Base-by-base conservation (phyloP, 176 grass and related monocot species). In the Triticum turgidum region DNA sequence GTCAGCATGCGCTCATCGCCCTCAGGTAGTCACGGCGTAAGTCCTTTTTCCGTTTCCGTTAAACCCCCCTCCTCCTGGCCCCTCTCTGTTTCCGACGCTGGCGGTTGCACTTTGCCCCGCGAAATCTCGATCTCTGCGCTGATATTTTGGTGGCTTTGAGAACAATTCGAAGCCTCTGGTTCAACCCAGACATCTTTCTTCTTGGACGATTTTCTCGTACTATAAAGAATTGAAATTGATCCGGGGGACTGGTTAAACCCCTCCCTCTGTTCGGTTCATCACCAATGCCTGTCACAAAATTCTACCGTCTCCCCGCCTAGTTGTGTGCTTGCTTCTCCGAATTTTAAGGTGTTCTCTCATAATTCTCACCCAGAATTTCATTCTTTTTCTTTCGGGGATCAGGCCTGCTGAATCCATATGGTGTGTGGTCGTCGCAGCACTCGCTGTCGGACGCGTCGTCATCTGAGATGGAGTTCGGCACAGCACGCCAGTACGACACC, bases 341-440 rank as follows among this genome's bases (percentile, higher is more conserved):
- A 30, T 30, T 30, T 30, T 30, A 30, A 30, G 29, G 29, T 30
- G 29, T 30, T 30, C 29, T 30, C 29, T 30, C 29, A 30, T 30
- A 30, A 30, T 30, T 30, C 29, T 30, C 29, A 30, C 29, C 29
- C 29, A 30, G 29, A 30, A 30, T 30, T 30, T 30, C 29, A 30
- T 30, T 30, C 29, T 30, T 30, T 30, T 30, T 30, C 29, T 30
- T 30, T 30, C 29, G 29, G 29, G 29, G 38, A 72, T 66, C 79
- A 99, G 97, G 91, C 24, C 14, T 99, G 62, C 49, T 92, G 82
- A 97, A 99, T 82, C 97, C 97, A 4, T 97, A 99, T 35, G 97
- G 92, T 39, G 20, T 94, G 9, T 97, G 94, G 94, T 99, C 97
- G 44, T 92, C 92, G 20, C 72, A 22, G 63, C 79, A 81, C 56